These are phyloP conservation scores for Ogataea allantospora DNA, from an alignment of 805 yeast species.

Conservation along the genomic window DNA sequence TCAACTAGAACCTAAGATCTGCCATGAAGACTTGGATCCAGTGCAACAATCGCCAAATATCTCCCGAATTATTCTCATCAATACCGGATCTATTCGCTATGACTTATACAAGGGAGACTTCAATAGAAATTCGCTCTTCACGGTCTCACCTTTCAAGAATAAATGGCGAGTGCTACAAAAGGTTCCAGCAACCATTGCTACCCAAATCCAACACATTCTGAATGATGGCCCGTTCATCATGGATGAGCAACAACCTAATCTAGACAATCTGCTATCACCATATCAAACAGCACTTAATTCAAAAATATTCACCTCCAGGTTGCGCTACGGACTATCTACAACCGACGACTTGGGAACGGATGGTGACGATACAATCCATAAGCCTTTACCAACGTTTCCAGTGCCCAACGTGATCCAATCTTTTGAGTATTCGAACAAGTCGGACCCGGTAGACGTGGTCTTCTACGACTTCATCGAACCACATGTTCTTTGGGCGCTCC, in stretches of 20 bases:
- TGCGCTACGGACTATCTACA: constrained; percentile 73
- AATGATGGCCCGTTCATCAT: constrained; percentile 50
- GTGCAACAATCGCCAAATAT: constrained; percentile 30
- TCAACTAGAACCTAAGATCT: constrained; percentile 27
- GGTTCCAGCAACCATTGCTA: constrained; percentile 59
- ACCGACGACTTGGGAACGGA: constrained; percentile 77
- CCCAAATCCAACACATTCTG: constrained; percentile 49
- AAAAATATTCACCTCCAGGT: constrained; percentile 8
- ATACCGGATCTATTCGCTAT: constrained; percentile 86
- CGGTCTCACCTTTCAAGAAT: constrained; percentile 82
- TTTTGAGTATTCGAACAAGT: constrained; percentile 31
- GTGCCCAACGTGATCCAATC: constrained; percentile 81
- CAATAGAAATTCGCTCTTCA: constrained; percentile 75
- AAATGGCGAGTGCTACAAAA: constrained; percentile 66
- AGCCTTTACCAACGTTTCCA: constrained; percentile 52
- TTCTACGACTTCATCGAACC: constrained; percentile 72
- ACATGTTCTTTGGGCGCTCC: constrained; percentile 26
- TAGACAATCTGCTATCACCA: constrained; percentile 21
- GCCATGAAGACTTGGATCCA: constrained; percentile 15
- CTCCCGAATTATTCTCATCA: constrained; percentile 59
- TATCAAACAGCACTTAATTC: constrained; percentile 25
- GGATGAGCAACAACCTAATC: constrained; percentile 6
- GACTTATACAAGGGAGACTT: constrained; percentile 84
- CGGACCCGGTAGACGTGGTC: constrained; percentile 56
- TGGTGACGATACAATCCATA: constrained; percentile 84